phyloP scores from a whole-genome alignment of 169 alveolate genomes.

The Plasmodium billcollinsi region DNA sequence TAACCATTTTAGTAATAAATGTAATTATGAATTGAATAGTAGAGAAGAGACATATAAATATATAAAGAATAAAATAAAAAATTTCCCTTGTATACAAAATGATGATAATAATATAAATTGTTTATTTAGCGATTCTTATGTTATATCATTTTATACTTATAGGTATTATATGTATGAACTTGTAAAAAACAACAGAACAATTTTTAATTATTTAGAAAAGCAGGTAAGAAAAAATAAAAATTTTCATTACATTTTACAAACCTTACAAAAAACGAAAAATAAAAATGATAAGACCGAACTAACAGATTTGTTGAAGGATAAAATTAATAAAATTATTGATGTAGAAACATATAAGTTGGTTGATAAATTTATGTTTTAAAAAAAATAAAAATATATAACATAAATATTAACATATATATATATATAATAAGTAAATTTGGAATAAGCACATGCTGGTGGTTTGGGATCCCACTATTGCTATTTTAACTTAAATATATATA shows the following conservation, averaged over 20 bases:
- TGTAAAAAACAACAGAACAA: slow-evolving; percentile 52
- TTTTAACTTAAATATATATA: no score
- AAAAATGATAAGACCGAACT: slow-evolving; percentile 21
- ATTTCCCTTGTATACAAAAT: slow-evolving; percentile 48
- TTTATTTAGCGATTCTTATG: slow-evolving; percentile 70
- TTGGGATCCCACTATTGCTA: no score
- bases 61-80: slow-evolving; percentile 56
- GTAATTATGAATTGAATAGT: slow-evolving; percentile 22
- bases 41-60: slow-evolving; percentile 69
- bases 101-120: slow-evolving; percentile 34
- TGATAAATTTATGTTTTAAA: slow-evolving; percentile 17
- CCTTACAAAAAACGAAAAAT: slow-evolving; percentile 35
- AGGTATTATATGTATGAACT: slow-evolving; percentile 70
- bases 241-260: slow-evolving; percentile 36
- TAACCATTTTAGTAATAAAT: slow-evolving; percentile 58
- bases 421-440: no score
- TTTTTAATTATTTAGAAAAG: slow-evolving; percentile 45
- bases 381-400: neutral
- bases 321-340: slow-evolving; percentile 41
- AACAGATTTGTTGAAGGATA: slow-evolving; percentile 36
- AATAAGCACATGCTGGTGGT: no score
- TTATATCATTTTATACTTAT: slow-evolving; percentile 61
- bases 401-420: neutral
- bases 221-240: slow-evolving; percentile 63
- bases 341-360: slow-evolving; percentile 47